A percentile compares a stretch with the other conserved stretches of the same genome.
Conservation (phyloP, 2,329 filamentous ascomycete species). For the Clonostachys sp. region DNA sequence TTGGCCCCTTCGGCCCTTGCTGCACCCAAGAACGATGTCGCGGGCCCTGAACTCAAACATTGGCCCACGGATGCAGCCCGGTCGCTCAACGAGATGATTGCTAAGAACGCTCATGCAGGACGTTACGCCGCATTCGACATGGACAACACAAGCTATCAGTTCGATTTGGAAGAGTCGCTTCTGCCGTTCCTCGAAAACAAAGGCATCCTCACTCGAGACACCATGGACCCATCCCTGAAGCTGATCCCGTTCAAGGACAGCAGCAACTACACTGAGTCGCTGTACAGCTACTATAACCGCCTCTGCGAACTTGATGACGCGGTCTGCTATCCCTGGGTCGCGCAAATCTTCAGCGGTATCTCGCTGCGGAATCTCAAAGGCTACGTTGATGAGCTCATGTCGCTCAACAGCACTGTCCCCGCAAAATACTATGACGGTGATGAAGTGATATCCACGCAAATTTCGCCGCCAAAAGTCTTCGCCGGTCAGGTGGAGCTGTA, state of each 20-base stretch:
- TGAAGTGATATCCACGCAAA: slow-evolving; percentile 14
- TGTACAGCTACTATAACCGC: slow-evolving; percentile 39
- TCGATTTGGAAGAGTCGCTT: slow-evolving; percentile 35
- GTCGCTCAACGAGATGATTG: slow-evolving; percentile 28
- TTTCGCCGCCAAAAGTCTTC: slow-evolving; percentile 29
- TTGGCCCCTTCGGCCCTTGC: no score
- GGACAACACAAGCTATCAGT: slow-evolving; percentile 38
- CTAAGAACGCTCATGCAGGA: slow-evolving; percentile 26
- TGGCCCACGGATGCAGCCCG: slow-evolving; percentile 28
- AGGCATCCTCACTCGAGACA: slow-evolving; percentile 31
- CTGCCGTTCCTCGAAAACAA: slow-evolving; percentile 35
- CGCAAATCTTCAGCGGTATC: slow-evolving; percentile 33
- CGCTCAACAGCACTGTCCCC: slow-evolving; percentile 27
- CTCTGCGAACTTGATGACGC: slow-evolving; percentile 33
- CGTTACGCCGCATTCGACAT: slow-evolving; percentile 36
- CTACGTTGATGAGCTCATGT: slow-evolving; percentile 41
- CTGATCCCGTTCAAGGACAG: slow-evolving; percentile 36
- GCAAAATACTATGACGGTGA: slow-evolving; percentile 28
- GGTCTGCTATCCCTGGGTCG: slow-evolving; percentile 36
- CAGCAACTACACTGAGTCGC: slow-evolving; percentile 26
- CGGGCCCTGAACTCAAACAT: slow-evolving; percentile 13
- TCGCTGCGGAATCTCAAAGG: slow-evolving; percentile 37
- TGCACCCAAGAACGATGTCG: neutral
- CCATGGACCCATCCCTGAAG: slow-evolving; percentile 30
- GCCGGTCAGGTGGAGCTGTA: slow-evolving; percentile 35